phyloP scores from a whole-genome alignment of 257 asterid species.

The Ehretia macrophylla region DNA sequence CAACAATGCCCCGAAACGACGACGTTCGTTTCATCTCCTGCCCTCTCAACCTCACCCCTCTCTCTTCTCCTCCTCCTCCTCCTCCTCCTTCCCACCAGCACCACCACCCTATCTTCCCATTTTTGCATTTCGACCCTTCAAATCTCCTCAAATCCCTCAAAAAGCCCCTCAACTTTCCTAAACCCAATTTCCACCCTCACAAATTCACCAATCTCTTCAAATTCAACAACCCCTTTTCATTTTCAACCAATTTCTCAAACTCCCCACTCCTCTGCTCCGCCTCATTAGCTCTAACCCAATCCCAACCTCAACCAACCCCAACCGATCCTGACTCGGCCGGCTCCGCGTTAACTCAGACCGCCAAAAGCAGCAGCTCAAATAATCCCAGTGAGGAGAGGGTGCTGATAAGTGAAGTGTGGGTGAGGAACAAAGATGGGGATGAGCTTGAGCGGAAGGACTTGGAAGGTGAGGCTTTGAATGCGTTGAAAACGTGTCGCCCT shows the following conservation, averaged over 20 bases:
- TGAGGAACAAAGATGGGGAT: constrained; percentile 90
- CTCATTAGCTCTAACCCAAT: constrained; percentile 35
- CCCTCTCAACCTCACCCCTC: constrained; percentile 53
- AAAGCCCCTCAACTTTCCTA: constrained; percentile 36
- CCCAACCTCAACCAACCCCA: not conserved
- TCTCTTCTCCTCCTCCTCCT: constrained; percentile 18
- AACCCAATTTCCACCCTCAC: constrained; percentile 34
- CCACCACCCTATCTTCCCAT: not conserved
- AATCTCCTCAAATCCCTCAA: constrained; percentile 11
- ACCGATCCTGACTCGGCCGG: constrained; percentile 37
- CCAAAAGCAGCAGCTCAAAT: constrained; percentile 27
- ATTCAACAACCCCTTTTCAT: constrained; percentile 13
- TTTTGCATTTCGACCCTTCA: constrained; percentile 18
- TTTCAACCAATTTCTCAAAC: constrained; percentile 24
- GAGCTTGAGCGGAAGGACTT: constrained; percentile 89
- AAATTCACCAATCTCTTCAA: constrained; percentile 14
- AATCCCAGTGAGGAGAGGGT: constrained; percentile 72
- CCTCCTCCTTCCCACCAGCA: constrained; percentile 16
- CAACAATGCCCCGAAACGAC: constrained; percentile 52
- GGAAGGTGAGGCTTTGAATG: constrained; percentile 77
- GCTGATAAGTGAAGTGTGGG: constrained; percentile 84
- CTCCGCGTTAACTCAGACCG: constrained; percentile 19
- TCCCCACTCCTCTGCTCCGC: constrained; percentile 67
- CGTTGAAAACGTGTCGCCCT: constrained; percentile 83
- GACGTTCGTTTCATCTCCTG: constrained; percentile 53